Evolutionary conservation across 352 stramenopile genomes (phyloP), one percentile per base, ranked within the genome.

Genomic region (Pythium volutum): DNA sequence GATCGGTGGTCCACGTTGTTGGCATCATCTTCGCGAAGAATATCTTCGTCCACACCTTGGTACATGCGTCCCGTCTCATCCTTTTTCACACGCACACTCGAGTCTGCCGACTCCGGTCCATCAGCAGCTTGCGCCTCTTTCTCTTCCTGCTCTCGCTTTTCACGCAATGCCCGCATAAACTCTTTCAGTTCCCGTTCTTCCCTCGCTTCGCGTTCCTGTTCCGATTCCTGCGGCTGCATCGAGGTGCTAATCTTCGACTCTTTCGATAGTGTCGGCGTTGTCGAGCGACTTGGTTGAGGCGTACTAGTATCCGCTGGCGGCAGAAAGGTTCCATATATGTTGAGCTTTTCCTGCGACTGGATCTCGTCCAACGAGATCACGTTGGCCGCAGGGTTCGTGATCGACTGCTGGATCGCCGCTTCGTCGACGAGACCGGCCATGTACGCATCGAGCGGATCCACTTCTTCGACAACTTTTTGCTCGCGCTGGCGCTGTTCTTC

Each of bases 301-400:
- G 49, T 46, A n/a, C n/a, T n/a, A n/a, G n/a, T n/a, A 14, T 52
- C 51, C 48, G 71, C 62, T 42, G 75, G 71, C 16, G 85, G 85
- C 22, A 95, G 70, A 63, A 95, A 95, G 11, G 85, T 91, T 39
- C 80, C 79, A 64, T 95, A 95, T 66, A 95, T 91, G 66, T 95
- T 88, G 29, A 95, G 79, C 70, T 88, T 87, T 6, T 77, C 64
- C 39, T 79, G 79, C 12, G 77, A 73, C 64, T 91, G 79, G 49
- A 95, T 91, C 55, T 95, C 84, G 20, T 89, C 82, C 46, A 91
- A 67, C 9, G 86, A 95, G 33, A 95, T 95, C 31, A 95, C 84
- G 29, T 93, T 93, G 0, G 84, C 71, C 7, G 81, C 75, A 12
- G 84, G 79, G 29, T 91, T 83, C 16, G 66, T 71, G 18, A 87